Evolutionary conservation across 2,329 filamentous ascomycete species (phyloP).

Genomic region (Knufia petricola): DNA sequence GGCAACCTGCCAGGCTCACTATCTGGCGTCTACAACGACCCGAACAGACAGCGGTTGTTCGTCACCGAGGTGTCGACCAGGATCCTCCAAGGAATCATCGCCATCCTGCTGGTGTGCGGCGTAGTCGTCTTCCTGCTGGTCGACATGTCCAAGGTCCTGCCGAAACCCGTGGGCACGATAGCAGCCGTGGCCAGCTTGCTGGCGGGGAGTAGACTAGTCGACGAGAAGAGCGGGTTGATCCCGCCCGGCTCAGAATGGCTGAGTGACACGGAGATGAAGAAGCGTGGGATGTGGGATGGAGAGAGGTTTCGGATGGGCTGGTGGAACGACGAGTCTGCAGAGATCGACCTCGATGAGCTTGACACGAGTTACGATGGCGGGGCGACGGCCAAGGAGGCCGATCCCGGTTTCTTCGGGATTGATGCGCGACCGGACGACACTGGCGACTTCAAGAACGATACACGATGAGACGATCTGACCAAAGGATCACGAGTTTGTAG

Average conservation of each 20-base stretch:
- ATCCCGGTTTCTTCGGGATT: background rate
- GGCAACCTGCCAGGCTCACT: conserved; percentile 7
- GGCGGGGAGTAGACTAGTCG: conserved; percentile 15
- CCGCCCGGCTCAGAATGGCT: conserved; percentile 15
- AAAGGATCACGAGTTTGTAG: too few relatives aligned
- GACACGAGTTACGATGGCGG: background rate
- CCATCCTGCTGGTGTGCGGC: conserved; percentile 13
- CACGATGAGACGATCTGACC: too few relatives aligned
- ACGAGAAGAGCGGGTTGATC: conserved; percentile 13
- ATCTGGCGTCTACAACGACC: conserved; percentile 10
- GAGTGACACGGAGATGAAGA: conserved; percentile 16
- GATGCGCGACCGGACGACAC: background rate
- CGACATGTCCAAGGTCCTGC: conserved; percentile 16
- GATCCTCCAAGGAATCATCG: conserved; percentile 14
- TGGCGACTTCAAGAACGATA: too few relatives aligned
- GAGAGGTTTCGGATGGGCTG: conserved; percentile 18
- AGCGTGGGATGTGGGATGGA: conserved; percentile 14
- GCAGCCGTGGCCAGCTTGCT: conserved; percentile 16
- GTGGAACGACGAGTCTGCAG: conserved; percentile 7
- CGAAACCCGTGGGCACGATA: conserved; percentile 15
- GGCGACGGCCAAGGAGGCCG: background rate
- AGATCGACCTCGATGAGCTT: background rate
- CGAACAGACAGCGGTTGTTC: conserved; percentile 10
- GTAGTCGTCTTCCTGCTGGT: conserved; percentile 13
- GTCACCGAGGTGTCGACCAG: conserved; percentile 14